Base-by-base conservation (phyloP, 495 filamentous ascomycete genomes). In the Aspergillus conjunctus region DNA sequence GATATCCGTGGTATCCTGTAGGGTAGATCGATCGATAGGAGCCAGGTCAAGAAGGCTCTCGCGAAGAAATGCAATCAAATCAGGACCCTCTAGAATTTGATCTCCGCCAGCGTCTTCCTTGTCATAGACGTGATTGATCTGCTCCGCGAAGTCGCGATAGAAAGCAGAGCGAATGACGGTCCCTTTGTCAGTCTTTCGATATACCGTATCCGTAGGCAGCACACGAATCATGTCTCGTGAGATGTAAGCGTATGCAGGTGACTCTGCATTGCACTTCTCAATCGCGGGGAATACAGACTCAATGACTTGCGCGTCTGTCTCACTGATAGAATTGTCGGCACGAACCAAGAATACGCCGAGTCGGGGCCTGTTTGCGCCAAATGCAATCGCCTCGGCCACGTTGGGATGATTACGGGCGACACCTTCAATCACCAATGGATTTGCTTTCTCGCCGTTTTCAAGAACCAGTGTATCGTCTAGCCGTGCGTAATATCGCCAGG, bases 381-480 rank as follows among this genome's bases (percentile, higher is more conserved):
- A 73, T 9, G 66, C 71, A 49, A 76, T 66, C 2, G 66, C 69
- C 58, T 76, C 73, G 1, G 57, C 58, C 18, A 74, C 56, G 22
- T 61, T 61, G 5, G 64, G 46, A 18, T 70, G 61, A 14, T 74
- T 66, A 12, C 71, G 66, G 5, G 63, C 67, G 5, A 64, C 64
- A 5, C 70, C 77, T 67, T 89, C 85, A 20, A 88, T 67, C 0
- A 79, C 77, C 14, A 81, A 75, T 5, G 85, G 85, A 60, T 86
- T 85, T 52, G 85, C 86, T 63, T 88, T 88, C 71, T 87, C 85
- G 4, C 85, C 85, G 12, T 85, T 88, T 20, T 80, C 68, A 18
- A 88, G 67, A 14, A 80, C 84, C n/a, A 87, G 63, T 15, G 84
- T 82, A 21, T 83, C 77, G 59, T 88, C 85, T 1, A 79, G 72